Percentiles rank a stretch among this genome's conserved stretches.
Conservation (phyloP, 768 basidiomycete genomes). For the Termitomyces bulborhizus region DNA sequence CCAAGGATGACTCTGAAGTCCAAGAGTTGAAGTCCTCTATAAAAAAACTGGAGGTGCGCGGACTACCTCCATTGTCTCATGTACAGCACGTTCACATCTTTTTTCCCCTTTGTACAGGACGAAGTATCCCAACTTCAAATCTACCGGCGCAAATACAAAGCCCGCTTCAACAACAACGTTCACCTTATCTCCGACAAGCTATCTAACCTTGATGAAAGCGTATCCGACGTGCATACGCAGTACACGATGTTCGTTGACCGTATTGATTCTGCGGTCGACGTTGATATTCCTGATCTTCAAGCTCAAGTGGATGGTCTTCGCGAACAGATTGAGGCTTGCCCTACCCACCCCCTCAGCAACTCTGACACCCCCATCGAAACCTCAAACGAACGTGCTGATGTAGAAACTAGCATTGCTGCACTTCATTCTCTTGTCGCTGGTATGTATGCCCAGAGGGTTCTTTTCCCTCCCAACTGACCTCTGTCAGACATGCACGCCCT, state of each 20-base stretch:
- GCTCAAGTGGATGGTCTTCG: conserved; percentile 33
- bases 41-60: conserved; percentile 16
- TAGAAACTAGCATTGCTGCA: conserved; percentile 25
- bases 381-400: conserved; percentile 19
- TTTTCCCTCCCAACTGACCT: conserved; percentile 4
- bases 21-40: conserved; percentile 10
- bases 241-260: conserved; percentile 29
- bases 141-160: conserved; percentile 34
- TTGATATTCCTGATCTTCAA: conserved; percentile 28
- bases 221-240: conserved; percentile 31
- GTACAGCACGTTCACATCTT: background rate
- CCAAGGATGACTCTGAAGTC: background rate
- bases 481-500: conserved; percentile 39
- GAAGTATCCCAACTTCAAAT: conserved; percentile 33
- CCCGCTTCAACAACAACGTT: conserved; percentile 34
- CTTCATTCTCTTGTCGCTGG: conserved; percentile 37
- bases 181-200: conserved; percentile 34
- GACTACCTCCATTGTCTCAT: background rate
- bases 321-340: conserved; percentile 16
- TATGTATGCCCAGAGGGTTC: conserved; percentile 18
- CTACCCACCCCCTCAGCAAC: background rate
- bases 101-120: conserved; percentile 14
- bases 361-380: conserved; percentile 1
- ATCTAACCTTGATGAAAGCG: conserved; percentile 30
- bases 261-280: conserved; percentile 22